Base-by-base conservation (phyloP, 1,284 basidiomycete species). In the Microstroma glucosiphilum region DNA sequence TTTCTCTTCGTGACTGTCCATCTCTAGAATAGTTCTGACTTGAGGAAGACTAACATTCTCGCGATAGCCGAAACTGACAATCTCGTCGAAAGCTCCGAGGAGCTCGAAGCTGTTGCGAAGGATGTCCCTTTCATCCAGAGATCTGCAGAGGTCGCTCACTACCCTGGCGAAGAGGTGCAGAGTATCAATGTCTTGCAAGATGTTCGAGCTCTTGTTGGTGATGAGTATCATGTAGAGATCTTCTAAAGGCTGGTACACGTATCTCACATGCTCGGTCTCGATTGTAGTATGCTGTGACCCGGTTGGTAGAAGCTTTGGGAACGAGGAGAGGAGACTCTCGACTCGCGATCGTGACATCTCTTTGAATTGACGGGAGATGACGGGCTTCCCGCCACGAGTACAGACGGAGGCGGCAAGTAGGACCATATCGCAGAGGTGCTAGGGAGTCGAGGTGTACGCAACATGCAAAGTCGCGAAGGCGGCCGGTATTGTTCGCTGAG, bases 1-100 rank as follows among this genome's bases (percentile, higher is more conserved):
- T 83, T 96, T 97, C 82, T 99, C 96, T 80, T 98, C 96, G 81
- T 99, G 96, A 81, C 89, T 91, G 83, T 98, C 96, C 88, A 96
- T 97, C 83, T 97, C 96, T 70, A 98, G 82, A 46, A 96, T 87
- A 74, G 85, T 94, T 71, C 91, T 84, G 54, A 98, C 90, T 80
- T 97, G 93, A 80, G 89, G 86, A 56, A 98, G 81, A 76, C 89
- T 92, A 59, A 96, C 89, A 67, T 90, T 89, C 81, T 98, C 96
- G 76, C 92, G 84, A 82, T 94, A 97, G 1, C 96, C 96, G 70
- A 96, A 80, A 72, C 88, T 91, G 63, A 97, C 89, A 73, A 97
- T 89, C 83, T 99, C 96, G 81, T 98, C 96, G 77, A 98, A 97
- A 12, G 93, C 93, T 61, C 91, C 88, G 37, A 98, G 83, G 37